These are phyloP conservation scores for Neopestalotiopsis clavispora DNA, from an alignment of 2,329 filamentous ascomycete species.

Conservation along the genomic window DNA sequence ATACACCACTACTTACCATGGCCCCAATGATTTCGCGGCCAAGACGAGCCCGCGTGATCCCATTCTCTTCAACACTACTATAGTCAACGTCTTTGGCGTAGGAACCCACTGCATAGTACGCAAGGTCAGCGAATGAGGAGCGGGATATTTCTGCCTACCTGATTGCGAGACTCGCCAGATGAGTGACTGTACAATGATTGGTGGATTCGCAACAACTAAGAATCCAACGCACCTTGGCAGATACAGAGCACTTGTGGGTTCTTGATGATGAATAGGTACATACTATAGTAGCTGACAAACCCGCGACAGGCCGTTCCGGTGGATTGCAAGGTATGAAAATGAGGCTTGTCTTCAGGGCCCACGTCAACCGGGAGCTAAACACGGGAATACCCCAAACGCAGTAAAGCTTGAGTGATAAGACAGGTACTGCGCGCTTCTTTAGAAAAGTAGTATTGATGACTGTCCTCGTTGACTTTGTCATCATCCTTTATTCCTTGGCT, in stretches of 20 bases:
- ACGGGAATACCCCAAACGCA: no score
- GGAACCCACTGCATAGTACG: not conserved
- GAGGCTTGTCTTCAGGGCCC: no score
- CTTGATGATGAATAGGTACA: not conserved
- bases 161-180: not conserved
- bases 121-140: not conserved
- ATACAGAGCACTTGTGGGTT: not conserved
- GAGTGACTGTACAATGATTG: not conserved
- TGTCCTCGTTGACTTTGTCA: no score
- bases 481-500: no score
- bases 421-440: no score
- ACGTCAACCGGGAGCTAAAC: no score
- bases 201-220: not conserved
- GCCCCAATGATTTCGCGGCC: not conserved
- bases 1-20: not conserved
- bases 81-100: not conserved
- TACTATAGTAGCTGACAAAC: no score
- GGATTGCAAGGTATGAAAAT: no score
- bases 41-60: not conserved
- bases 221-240: not conserved
- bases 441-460: no score
- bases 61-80: not conserved
- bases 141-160: not conserved
- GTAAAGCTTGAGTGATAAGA: no score
- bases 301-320: no score